Percentiles rank a stretch among this genome's conserved stretches.
Evolutionary conservation across 2,329 filamentous ascomycete genomes (phyloP).

Genomic region (Aspergillus sp.): DNA sequence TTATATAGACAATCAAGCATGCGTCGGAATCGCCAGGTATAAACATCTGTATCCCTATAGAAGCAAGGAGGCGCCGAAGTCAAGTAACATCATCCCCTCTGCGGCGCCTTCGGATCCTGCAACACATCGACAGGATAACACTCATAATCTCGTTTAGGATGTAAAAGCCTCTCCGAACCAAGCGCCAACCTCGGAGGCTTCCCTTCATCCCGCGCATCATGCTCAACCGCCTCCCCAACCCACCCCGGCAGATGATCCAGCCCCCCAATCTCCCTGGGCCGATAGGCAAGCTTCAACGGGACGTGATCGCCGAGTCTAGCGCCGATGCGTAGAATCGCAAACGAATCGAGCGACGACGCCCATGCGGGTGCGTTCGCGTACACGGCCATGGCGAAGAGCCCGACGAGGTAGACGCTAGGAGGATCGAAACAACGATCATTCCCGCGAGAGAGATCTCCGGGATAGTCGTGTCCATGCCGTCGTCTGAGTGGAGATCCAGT

Average conservation of each 20-base stretch:
- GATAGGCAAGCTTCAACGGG: slow-evolving; percentile 6
- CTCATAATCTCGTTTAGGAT: too few species aligned
- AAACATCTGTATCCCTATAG: too few species aligned
- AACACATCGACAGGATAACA: too few species aligned
- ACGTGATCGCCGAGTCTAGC: slow-evolving; percentile 5
- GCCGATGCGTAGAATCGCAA: slow-evolving; percentile 12
- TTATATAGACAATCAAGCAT: too few species aligned
- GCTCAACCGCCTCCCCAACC: slow-evolving; percentile 1
- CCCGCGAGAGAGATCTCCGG: slow-evolving; percentile 4
- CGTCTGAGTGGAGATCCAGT: too few species aligned
- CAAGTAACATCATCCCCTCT: too few species aligned
- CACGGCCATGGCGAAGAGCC: slow-evolving; percentile 6
- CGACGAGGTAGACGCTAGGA: slow-evolving; percentile 9
- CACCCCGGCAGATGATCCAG: slow-evolving; percentile 9
- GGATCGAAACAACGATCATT: slow-evolving; percentile 4
- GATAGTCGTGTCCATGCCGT: slow-evolving; percentile 5
- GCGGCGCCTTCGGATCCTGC: too few species aligned
- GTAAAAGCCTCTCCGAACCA: too few species aligned
- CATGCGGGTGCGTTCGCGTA: slow-evolving; percentile 10
- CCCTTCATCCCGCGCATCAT: too few species aligned
- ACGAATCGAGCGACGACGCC: slow-evolving; percentile 12
- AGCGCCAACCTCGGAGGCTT: too few species aligned
- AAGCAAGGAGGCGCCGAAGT: too few species aligned
- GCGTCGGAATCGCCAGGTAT: too few species aligned
- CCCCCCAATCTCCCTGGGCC: slow-evolving; percentile 1